These are phyloP conservation scores for Candolleomyces eurysporus DNA, from an alignment of 768 basidiomycete species.

Conservation along the genomic window DNA sequence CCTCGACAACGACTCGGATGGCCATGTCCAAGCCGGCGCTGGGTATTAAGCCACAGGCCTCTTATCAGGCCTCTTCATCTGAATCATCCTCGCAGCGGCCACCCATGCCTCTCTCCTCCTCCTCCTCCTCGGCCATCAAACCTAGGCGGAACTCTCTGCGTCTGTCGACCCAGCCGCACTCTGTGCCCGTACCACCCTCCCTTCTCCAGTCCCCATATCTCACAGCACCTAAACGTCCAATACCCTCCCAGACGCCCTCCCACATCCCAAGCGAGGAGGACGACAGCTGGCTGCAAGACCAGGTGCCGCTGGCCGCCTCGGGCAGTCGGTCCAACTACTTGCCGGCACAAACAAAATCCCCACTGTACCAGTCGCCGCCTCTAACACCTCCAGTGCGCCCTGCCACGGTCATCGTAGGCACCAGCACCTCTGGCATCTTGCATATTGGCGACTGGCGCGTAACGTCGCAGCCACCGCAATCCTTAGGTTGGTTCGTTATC, in stretches of 20 bases:
- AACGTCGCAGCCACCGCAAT: background rate
- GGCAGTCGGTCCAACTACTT: slow-evolving; percentile 12
- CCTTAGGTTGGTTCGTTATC: background rate
- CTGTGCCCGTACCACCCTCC: slow-evolving; percentile 57
- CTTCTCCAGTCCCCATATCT: slow-evolving; percentile 56
- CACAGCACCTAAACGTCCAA: slow-evolving; percentile 47
- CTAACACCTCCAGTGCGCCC: slow-evolving; percentile 11
- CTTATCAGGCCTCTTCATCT: background rate
- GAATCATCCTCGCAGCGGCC: background rate
- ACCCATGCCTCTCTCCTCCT: background rate
- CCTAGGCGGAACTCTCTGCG: slow-evolving; percentile 36
- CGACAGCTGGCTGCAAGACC: slow-evolving; percentile 65
- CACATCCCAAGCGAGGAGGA: slow-evolving; percentile 47
- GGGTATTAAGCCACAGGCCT: background rate
- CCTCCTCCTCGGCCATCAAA: slow-evolving; percentile 3
- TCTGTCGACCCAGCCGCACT: slow-evolving; percentile 30
- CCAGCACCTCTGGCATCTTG: background rate
- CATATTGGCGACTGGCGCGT: background rate
- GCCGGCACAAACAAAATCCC: slow-evolving; percentile 4
- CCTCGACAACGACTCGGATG: background rate
- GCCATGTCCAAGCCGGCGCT: slow-evolving; percentile 3
- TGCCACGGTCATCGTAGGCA: background rate
- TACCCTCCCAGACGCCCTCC: slow-evolving; percentile 22
- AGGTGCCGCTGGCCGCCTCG: slow-evolving; percentile 40
- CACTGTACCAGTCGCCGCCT: slow-evolving; percentile 1